These are phyloP conservation scores for Plasmodium yoelii DNA, from an alignment of 169 alveolate species.

Conservation along the genomic window DNA sequence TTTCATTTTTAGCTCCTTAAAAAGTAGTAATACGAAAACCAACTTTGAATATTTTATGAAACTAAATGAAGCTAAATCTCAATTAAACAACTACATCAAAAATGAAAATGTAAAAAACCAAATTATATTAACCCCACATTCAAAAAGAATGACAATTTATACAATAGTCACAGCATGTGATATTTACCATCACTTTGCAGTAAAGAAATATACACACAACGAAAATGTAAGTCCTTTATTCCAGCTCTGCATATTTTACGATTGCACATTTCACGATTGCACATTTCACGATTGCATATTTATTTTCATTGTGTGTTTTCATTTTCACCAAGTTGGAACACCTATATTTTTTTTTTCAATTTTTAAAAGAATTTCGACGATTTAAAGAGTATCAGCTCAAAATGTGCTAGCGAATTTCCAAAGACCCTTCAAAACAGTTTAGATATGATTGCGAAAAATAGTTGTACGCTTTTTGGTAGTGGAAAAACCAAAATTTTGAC, in stretches of 20 bases:
- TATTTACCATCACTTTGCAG: slow-evolving; percentile 63
- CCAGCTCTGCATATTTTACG: not conserved
- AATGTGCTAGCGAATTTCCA: slow-evolving; percentile 46
- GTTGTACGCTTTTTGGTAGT: slow-evolving; percentile 40
- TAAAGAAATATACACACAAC: slow-evolving; percentile 64
- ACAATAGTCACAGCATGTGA: slow-evolving; percentile 51
- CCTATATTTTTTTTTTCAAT: slow-evolving; percentile 7
- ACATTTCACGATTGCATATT: not conserved
- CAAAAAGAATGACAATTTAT: slow-evolving; percentile 73
- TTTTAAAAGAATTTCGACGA: slow-evolving; percentile 28
- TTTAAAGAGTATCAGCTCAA: slow-evolving; percentile 15
- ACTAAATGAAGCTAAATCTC: slow-evolving; percentile 48
- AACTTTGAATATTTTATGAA: slow-evolving; percentile 49
- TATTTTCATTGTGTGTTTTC: not conserved
- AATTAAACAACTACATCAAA: slow-evolving; percentile 42
- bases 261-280: not conserved
- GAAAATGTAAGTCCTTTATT: slow-evolving; percentile 35
- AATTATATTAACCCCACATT: slow-evolving; percentile 49
- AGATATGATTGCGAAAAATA: slow-evolving; percentile 25
- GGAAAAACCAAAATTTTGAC: slow-evolving; percentile 44
- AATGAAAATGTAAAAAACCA: slow-evolving; percentile 21
- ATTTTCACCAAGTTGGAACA: not conserved
- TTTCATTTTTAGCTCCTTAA: slow-evolving; percentile 26
- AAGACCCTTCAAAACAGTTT: slow-evolving; percentile 36
- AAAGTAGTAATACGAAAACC: slow-evolving; percentile 36